Conservation (phyloP, 192 early-diverging fungal species). For the Polychytrium aggregatum region DNA sequence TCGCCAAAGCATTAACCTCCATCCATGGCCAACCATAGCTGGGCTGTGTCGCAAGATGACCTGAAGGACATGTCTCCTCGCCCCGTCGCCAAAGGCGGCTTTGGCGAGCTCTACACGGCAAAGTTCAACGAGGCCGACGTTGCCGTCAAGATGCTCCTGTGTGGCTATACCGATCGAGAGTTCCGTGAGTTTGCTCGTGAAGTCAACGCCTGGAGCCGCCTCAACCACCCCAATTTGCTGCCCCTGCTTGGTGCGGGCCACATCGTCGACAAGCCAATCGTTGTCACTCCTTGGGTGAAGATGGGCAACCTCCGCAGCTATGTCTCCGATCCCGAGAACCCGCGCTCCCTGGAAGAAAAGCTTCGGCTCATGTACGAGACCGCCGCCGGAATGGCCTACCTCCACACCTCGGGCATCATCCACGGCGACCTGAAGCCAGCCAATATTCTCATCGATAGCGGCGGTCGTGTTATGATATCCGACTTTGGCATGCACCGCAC, state of each 20-base stretch:
- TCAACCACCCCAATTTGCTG: slow-evolving; percentile 16
- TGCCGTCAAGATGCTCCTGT: slow-evolving; percentile 9
- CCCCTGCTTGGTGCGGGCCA: slow-evolving; percentile 15
- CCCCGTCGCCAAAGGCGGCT: slow-evolving; percentile 13
- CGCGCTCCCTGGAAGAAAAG: slow-evolving; percentile 2
- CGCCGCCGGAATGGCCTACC: slow-evolving; percentile 10
- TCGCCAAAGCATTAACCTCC: too few relatives aligned
- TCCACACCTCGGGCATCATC: slow-evolving; percentile 13
- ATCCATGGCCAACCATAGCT: too few relatives aligned
- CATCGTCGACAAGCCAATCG: slow-evolving; percentile 11
- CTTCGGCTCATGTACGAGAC: slow-evolving; percentile 15
- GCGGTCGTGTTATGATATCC: slow-evolving; percentile 69
- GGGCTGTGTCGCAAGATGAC: too few relatives aligned
- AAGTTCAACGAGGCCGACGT: too few relatives aligned
- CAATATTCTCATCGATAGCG: slow-evolving; percentile 71
- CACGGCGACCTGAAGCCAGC: slow-evolving; percentile 65
- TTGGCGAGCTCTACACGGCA: slow-evolving; percentile 13
- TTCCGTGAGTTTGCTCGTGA: slow-evolving; percentile 5
- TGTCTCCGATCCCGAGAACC: neutral
- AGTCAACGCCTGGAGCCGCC: slow-evolving; percentile 7
- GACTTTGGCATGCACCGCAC: too few relatives aligned
- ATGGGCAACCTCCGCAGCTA: slow-evolving; percentile 8
- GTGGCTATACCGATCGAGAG: neutral
- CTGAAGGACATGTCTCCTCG: too few relatives aligned
- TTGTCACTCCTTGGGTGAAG: slow-evolving; percentile 16